Conservation (phyloP, 805 yeast species). For the Kazachstania psychrophila region DNA sequence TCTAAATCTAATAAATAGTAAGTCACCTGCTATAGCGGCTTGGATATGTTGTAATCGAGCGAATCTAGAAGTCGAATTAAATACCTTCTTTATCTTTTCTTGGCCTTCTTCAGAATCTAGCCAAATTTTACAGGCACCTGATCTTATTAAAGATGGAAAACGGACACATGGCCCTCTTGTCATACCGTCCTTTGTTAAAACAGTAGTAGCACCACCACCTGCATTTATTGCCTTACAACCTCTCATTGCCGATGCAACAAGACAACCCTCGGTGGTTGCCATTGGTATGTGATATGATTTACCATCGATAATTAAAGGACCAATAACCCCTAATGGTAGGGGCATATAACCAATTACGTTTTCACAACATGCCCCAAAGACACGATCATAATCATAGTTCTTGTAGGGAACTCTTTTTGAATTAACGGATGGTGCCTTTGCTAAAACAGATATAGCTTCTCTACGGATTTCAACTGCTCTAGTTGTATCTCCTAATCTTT, state of each 20-base stretch:
- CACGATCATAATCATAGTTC: conserved; percentile 87
- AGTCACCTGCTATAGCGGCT: conserved; percentile 90
- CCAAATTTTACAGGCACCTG: conserved; percentile 94
- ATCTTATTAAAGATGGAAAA: conserved; percentile 71
- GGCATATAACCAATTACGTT: conserved; percentile 97
- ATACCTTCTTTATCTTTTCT: conserved; percentile 68
- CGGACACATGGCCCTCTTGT: conserved; percentile 98
- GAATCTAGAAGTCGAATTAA: conserved; percentile 93
- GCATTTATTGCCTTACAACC: conserved; percentile 97
- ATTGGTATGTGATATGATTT: conserved; percentile 85
- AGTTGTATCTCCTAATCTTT: conserved; percentile 76
- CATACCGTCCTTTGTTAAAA: conserved; percentile 94
- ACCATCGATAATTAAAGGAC: conserved; percentile 89
- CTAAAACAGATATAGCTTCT: conserved; percentile 75
- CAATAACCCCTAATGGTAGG: conserved; percentile 94
- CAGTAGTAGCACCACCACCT: conserved; percentile 93
- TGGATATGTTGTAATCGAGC: conserved; percentile 87
- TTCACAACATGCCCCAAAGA: conserved; percentile 98
- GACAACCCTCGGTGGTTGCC: conserved; percentile 99
- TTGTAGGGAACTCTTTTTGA: conserved; percentile 66
- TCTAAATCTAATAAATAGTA: conserved; percentile 81
- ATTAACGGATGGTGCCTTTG: conserved; percentile 73
- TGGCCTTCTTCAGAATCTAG: conserved; percentile 94
- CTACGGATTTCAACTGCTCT: conserved; percentile 94
- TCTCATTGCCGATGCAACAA: conserved; percentile 97